Conservation (phyloP, 78 protist species). For the Polysphondylium violaceum region DNA sequence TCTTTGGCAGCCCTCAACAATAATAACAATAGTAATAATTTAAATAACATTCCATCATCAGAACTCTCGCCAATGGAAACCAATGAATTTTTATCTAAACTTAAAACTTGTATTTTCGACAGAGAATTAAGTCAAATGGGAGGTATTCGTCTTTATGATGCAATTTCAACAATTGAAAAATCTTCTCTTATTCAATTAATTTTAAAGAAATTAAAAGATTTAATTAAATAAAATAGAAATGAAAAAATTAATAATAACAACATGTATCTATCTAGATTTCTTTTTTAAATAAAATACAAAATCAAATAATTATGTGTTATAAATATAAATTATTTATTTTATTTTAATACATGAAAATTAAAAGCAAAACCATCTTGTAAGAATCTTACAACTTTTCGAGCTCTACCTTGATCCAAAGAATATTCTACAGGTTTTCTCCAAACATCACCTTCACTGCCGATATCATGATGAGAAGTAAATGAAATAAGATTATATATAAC, state of each 20-base stretch:
- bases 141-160: neutral
- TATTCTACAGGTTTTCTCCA: slow-evolving; percentile 41
- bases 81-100: neutral
- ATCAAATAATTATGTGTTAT: too few species aligned
- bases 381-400: slow-evolving; percentile 28
- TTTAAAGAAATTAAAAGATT: slow-evolving; percentile 37
- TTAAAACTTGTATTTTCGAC: neutral
- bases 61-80: slow-evolving; percentile 4
- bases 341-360: neutral
- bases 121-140: slow-evolving; percentile 21
- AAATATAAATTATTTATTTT: neutral
- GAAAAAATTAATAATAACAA: neutral
- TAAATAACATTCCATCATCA: neutral
- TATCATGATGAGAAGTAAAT: slow-evolving; percentile 27
- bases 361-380: slow-evolving; percentile 29
- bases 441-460: slow-evolving; percentile 22
- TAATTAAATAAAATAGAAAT: slow-evolving; percentile 22
- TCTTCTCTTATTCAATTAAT: slow-evolving; percentile 13
- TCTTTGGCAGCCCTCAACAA: too few species aligned
- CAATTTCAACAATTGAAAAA: neutral
- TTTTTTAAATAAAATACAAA: too few species aligned
- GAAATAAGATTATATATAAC: neutral
- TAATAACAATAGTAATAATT: neutral
- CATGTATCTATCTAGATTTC: too few species aligned
- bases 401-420: slow-evolving; percentile 52